Conservation (phyloP, 306 rosid genomes). For the Castanea crenata region DNA sequence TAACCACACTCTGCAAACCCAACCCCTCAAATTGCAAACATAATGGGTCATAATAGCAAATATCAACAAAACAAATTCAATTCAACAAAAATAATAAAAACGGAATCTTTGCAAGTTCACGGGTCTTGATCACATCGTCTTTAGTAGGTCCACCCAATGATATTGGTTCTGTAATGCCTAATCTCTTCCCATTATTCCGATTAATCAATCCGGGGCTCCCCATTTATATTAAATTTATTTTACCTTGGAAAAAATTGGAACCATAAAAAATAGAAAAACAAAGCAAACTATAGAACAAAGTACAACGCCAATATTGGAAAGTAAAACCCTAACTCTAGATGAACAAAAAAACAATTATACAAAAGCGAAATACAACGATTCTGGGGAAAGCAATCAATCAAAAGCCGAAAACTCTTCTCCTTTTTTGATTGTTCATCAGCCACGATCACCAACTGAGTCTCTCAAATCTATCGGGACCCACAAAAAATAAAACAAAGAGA, state of each 20-base stretch:
- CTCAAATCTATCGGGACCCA: background rate
- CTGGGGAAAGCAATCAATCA: background rate
- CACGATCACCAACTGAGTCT: background rate
- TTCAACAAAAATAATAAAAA: background rate
- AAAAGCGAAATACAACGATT: background rate
- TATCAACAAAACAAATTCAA: background rate
- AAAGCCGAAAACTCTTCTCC: background rate
- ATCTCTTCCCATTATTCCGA: conserved; percentile 65
- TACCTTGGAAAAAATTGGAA: conserved; percentile 20
- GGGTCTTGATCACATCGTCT: conserved; percentile 66
- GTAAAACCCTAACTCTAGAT: conserved; percentile 34
- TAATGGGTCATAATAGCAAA: background rate
- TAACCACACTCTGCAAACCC: too few relatives aligned
- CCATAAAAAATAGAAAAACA: conserved; percentile 22
- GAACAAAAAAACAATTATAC: background rate
- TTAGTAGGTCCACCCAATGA: conserved; percentile 92
- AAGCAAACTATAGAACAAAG: conserved; percentile 28
- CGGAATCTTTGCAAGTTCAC: conserved; percentile 78
- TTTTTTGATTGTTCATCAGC: background rate
- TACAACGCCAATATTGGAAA: conserved; percentile 39
- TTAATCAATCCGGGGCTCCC: conserved; percentile 64
- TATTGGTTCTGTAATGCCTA: conserved; percentile 93
- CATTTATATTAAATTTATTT: conserved; percentile 34
- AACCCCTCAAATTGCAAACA: too few relatives aligned
- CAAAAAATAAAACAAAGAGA: too few relatives aligned